Conservation (phyloP, 2,329 filamentous ascomycete genomes). For the Paraphoma chrysanthemicola region DNA sequence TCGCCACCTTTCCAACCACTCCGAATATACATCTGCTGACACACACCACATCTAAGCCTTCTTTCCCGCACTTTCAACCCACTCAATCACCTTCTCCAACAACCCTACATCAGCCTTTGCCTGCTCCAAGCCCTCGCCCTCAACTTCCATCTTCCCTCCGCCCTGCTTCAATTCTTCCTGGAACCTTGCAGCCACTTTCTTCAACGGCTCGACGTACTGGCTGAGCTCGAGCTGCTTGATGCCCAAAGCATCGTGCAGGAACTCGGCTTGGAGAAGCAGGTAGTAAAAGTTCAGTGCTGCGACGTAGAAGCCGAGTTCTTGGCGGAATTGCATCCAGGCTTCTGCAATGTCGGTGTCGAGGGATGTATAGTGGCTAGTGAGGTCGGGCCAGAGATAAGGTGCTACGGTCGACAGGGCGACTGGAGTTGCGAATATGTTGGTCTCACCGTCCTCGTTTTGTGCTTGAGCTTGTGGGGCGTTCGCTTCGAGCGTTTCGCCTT, state of each 20-base stretch:
- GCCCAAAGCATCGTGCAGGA: conserved; percentile 56
- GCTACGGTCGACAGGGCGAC: conserved; percentile 57
- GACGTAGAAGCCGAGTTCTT: conserved; percentile 62
- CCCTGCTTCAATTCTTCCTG: conserved; percentile 44
- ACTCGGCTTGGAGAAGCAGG: conserved; percentile 58
- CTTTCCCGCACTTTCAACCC: conserved; percentile 26
- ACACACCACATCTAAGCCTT: conserved; percentile 8
- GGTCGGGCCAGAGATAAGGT: conserved; percentile 60
- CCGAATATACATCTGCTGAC: background rate
- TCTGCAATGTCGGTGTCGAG: conserved; percentile 30
- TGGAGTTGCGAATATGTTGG: conserved; percentile 55
- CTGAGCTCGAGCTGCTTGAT: conserved; percentile 54
- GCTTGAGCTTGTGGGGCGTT: conserved; percentile 32
- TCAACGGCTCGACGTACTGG: conserved; percentile 53
- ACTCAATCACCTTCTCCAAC: conserved; percentile 44
- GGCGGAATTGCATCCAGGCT: conserved; percentile 55
- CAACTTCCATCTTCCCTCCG: conserved; percentile 44
- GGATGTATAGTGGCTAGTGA: conserved; percentile 50
- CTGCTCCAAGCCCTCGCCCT: conserved; percentile 41
- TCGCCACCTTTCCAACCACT: background rate
- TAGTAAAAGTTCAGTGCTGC: conserved; percentile 66
- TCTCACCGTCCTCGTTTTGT: conserved; percentile 18
- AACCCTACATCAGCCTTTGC: conserved; percentile 44
- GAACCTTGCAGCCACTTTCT: conserved; percentile 47
- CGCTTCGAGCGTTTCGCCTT: conserved; percentile 63